A percentile compares a stretch with the other conserved stretches of the same genome.
phyloP scores from a whole-genome alignment of 73 alveolate genomes.

The Stentor roeselii region DNA sequence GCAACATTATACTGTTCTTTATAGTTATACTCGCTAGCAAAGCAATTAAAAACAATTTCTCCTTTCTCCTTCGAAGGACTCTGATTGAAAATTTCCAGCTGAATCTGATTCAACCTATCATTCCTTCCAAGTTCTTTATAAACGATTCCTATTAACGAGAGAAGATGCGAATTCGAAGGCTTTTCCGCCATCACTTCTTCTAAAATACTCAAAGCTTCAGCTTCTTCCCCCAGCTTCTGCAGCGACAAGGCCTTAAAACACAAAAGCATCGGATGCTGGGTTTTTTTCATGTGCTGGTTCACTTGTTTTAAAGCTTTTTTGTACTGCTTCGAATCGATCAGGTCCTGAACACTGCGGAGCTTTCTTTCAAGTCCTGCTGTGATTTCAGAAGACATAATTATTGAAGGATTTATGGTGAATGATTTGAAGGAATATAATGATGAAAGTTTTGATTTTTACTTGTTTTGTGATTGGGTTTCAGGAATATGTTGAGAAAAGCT shows the following conservation, averaged over 20 bases:
- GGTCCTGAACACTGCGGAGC: background rate
- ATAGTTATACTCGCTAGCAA: background rate
- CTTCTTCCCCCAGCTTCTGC: slow-evolving; percentile 7
- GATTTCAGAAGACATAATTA: background rate
- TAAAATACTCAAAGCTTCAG: background rate
- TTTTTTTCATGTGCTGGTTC: background rate
- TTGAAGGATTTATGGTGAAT: background rate
- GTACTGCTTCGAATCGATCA: background rate
- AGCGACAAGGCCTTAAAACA: background rate
- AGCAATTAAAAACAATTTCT: background rate
- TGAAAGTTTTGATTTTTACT: too few species aligned
- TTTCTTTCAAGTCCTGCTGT: slow-evolving; percentile 19
- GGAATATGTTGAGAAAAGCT: too few species aligned
- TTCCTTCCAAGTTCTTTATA: background rate
- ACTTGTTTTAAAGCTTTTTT: slow-evolving; percentile 12
- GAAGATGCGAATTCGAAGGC: background rate
- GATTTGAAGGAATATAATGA: too few species aligned
- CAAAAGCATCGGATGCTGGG: slow-evolving; percentile 10
- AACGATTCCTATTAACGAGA: background rate
- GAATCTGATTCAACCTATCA: background rate
- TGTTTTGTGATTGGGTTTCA: too few species aligned
- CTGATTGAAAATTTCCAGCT: background rate
- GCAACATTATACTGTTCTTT: background rate
- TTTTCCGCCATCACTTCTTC: background rate
- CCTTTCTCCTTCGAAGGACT: background rate